Conservation (phyloP, 768 basidiomycete species). For the Tricholoma flavovirens region DNA sequence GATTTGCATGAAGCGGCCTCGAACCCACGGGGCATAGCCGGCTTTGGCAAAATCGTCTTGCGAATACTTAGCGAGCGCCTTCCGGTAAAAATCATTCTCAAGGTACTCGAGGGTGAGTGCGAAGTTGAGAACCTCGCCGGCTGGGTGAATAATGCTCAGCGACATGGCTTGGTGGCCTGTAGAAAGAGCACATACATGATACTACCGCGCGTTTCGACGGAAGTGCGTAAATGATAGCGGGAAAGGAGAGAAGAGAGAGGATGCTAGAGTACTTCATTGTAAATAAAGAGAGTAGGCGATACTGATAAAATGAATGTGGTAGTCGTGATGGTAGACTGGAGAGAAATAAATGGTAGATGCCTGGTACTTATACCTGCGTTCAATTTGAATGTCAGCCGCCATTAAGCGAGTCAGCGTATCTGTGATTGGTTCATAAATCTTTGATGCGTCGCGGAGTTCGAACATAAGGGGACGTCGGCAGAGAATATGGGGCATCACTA, state of each 20-base stretch:
- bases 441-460: neutral
- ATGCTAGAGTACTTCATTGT: constrained; percentile 11
- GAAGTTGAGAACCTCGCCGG: constrained; percentile 32
- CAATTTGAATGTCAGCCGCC: neutral
- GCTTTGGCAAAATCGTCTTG: constrained; percentile 34
- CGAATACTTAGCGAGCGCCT: constrained; percentile 35
- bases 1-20: constrained; percentile 45
- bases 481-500: too few relatives aligned
- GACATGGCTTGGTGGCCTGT: neutral
- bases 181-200: neutral
- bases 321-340: constrained; percentile 3
- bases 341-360: neutral
- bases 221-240: neutral
- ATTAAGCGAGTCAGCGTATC: neutral
- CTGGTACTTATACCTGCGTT: neutral
- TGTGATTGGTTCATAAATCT: neutral
- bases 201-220: neutral
- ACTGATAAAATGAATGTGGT: constrained; percentile 2
- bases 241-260: constrained; percentile 4
- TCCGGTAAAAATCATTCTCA: constrained; percentile 38
- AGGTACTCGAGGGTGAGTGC: constrained; percentile 43
- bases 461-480: neutral
- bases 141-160: constrained; percentile 6
- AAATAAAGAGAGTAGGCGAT: neutral
- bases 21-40: constrained; percentile 41